Percentiles rank a stretch among this genome's conserved stretches.
These are phyloP conservation scores for Colletotrichum cordylinicola DNA, from an alignment of 2,329 filamentous ascomycete genomes.

Conservation along the genomic window DNA sequence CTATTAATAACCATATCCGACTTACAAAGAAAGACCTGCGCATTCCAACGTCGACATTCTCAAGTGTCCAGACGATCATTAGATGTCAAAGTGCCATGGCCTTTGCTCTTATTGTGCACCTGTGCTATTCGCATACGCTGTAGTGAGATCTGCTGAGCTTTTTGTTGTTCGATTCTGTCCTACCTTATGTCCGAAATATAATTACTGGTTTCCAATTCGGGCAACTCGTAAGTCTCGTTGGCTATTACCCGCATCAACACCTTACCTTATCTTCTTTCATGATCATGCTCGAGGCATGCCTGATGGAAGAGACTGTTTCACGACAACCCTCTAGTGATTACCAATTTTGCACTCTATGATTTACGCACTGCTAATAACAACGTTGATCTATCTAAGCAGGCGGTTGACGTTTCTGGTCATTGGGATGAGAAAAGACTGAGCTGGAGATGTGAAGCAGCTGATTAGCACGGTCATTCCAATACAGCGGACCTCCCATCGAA, in stretches of 20 bases:
- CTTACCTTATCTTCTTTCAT: too few species aligned
- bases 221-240: background rate
- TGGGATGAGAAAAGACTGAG: background rate
- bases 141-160: background rate
- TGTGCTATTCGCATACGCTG: background rate
- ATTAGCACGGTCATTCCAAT: background rate
- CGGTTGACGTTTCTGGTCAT: background rate
- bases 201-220: background rate
- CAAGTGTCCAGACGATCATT: background rate
- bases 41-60: background rate
- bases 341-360: background rate
- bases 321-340: background rate
- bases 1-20: background rate
- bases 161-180: background rate
- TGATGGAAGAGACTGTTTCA: background rate
- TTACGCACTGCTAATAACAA: background rate
- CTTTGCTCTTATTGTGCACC: background rate
- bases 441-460: background rate
- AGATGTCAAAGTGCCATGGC: background rate
- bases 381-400: background rate
- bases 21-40: background rate
- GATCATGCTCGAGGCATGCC: background rate
- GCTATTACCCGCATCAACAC: too few species aligned
- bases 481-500: background rate
- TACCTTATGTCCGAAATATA: fast-evolving